phyloP scores from a whole-genome alignment of 2,329 filamentous ascomycete species.

The Gaeumannomyces sp. region DNA sequence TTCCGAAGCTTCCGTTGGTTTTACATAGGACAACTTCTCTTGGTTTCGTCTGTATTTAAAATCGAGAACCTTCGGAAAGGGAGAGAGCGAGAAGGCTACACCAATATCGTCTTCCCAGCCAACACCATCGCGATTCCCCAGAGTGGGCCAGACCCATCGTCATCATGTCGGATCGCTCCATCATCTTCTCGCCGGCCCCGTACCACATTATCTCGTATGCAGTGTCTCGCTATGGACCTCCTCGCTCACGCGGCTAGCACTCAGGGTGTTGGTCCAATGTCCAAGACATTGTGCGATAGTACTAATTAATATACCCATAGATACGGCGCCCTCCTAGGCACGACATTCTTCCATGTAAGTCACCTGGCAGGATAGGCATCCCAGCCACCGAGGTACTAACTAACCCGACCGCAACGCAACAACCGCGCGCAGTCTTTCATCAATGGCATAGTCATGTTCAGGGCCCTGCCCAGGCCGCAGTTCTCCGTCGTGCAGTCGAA shows the following conservation, averaged over 20 bases:
- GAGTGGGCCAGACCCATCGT: not conserved
- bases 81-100: not conserved
- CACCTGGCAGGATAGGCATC: not conserved
- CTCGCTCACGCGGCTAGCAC: not conserved
- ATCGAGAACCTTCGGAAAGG: not conserved
- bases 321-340: constrained; percentile 82
- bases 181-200: constrained; percentile 58
- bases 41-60: not conserved
- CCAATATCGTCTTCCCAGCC: not conserved
- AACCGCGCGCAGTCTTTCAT: constrained; percentile 73
- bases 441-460: constrained; percentile 69
- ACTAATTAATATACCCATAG: constrained; percentile 35
- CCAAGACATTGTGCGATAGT: not conserved
- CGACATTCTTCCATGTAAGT: constrained; percentile 76
- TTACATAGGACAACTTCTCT: not conserved
- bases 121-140: not conserved
- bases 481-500: constrained; percentile 76
- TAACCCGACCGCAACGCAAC: no score
- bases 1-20: not conserved
- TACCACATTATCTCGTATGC: constrained; percentile 71
- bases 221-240: constrained; percentile 9
- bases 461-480: constrained; percentile 66
- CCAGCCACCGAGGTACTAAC: constrained; percentile 10
- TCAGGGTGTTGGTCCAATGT: no score
- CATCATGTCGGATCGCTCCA: constrained; percentile 39